Conservation (phyloP, 768 basidiomycete species). For the Amanita pseudoporphyria region DNA sequence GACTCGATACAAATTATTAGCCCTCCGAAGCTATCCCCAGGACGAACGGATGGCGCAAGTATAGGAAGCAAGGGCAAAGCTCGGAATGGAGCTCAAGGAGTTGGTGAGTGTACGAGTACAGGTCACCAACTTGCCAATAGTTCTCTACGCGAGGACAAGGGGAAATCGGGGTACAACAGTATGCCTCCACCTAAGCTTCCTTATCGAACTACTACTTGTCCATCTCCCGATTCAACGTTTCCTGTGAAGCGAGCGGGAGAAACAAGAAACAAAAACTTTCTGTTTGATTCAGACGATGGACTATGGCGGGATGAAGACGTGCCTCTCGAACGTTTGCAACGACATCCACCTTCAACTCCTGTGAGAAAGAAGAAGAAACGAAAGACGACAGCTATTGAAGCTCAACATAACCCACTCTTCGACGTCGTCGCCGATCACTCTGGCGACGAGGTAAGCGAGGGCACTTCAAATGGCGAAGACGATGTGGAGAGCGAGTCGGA, state of each 20-base stretch:
- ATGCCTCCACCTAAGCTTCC: conserved; percentile 1
- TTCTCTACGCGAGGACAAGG: background rate
- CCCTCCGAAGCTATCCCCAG: background rate
- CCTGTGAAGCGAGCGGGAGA: conserved; percentile 31
- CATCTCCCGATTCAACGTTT: conserved; percentile 27
- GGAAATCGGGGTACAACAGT: background rate
- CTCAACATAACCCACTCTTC: conserved; percentile 32
- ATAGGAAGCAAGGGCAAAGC: no score
- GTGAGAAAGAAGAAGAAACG: conserved; percentile 12
- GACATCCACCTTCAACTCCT: conserved; percentile 22
- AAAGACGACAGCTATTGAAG: conserved; percentile 1
- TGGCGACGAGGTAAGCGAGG: conserved; percentile 67
- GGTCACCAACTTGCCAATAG: background rate
- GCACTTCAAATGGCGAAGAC: conserved; percentile 44
- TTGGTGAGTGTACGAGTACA: no score
- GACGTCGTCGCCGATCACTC: conserved; percentile 72
- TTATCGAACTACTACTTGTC: conserved; percentile 3
- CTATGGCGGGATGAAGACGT: conserved; percentile 21
- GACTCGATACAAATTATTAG: background rate
- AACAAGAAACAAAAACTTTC: conserved; percentile 16
- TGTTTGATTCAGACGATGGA: conserved; percentile 12
- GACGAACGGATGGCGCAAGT: no score
- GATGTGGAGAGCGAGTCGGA: conserved; percentile 61
- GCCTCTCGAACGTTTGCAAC: conserved; percentile 30
- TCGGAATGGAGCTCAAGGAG: no score